phyloP scores from a whole-genome alignment of 176 grass and related monocot genomes.

The Ensete glaucum region DNA sequence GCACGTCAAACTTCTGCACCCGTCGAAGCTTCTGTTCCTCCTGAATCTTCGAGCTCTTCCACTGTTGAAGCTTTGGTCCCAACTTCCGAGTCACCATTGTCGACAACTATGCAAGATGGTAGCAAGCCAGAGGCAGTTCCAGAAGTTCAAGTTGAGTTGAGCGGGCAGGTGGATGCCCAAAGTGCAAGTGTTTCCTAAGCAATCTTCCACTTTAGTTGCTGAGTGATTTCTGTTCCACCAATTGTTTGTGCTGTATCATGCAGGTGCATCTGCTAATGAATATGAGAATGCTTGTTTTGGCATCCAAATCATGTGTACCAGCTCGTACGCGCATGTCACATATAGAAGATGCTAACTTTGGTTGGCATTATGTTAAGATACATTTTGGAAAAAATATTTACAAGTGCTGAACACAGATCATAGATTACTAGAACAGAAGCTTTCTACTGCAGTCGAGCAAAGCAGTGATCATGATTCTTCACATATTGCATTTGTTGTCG shows the following conservation, averaged over 20 bases:
- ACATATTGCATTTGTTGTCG: too few relatives aligned
- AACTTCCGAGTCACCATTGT: not conserved
- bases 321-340: too few relatives aligned
- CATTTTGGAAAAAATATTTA: not conserved
- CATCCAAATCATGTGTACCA: too few relatives aligned
- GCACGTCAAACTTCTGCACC: slow-evolving; percentile 21
- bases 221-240: not conserved
- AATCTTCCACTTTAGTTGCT: not conserved
- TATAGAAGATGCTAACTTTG: too few relatives aligned
- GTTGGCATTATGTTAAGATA: not conserved
- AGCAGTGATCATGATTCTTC: not conserved
- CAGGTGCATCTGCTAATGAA: not conserved
- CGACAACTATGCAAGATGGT: not conserved
- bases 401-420: not conserved
- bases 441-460: not conserved
- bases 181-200: slow-evolving; percentile 17
- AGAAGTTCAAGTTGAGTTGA: slow-evolving; percentile 33
- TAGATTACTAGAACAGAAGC: not conserved
- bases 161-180: slow-evolving; percentile 1
- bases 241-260: not conserved
- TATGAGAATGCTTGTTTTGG: not conserved
- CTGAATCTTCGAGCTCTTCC: slow-evolving; percentile 11
- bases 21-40: slow-evolving; percentile 24
- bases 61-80: slow-evolving; percentile 7
- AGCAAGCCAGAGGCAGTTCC: slow-evolving; percentile 15